Evolutionary conservation across 108 stramenopile species (phyloP), one percentile per base, ranked within the genome.

Genomic region (Asterionellopsis glacialis): DNA sequence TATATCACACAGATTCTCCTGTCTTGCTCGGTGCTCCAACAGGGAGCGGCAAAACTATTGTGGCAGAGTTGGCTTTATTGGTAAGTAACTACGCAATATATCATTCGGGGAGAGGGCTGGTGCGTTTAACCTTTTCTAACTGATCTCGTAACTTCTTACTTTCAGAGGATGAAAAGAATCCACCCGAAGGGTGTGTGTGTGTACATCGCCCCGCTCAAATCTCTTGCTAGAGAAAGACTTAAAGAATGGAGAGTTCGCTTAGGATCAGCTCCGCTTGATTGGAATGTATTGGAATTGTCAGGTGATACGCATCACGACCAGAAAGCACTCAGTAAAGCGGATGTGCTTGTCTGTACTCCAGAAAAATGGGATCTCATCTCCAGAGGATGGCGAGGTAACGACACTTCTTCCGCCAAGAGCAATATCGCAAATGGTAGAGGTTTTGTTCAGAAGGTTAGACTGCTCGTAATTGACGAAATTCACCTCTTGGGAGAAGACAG

Each of bases 361-460:
- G 99, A 99, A 74, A 99, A 99, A 70, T 99, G 96, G 96, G 99
- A 99, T 65, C 78, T 97, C 25, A 86, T 98, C 56, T 90, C 96
- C 23, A 70, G 99, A 53, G 86, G 90, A 11, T 99, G 98, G 98
- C 80, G 85, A 61, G 79, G 78, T n/a, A 63, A 73, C 9, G 64
- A 67, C 13, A 41, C 53, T 13, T 64, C 68, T 38, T 65, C 56
- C 64, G 66, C 48, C 28, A 68, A 56, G 19, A 76, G 63, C 45
- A 76, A 75, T 56, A 78, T 67, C 23, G 59, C 65, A 45, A 73
- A 73, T 22, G 81, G 75, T 26, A 82, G 74, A 67, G 57, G 74
- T 10, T 95, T 95, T 64, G 83, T 93, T 11, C 76, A 86, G 62
- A 66, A 90, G 27, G 93, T 95, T 16, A 78, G 91, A 9, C 71